Evolutionary conservation across 2,329 filamentous ascomycete species (phyloP), one percentile per base, ranked within the genome.

Genomic region (Arachnomyces sp.): DNA sequence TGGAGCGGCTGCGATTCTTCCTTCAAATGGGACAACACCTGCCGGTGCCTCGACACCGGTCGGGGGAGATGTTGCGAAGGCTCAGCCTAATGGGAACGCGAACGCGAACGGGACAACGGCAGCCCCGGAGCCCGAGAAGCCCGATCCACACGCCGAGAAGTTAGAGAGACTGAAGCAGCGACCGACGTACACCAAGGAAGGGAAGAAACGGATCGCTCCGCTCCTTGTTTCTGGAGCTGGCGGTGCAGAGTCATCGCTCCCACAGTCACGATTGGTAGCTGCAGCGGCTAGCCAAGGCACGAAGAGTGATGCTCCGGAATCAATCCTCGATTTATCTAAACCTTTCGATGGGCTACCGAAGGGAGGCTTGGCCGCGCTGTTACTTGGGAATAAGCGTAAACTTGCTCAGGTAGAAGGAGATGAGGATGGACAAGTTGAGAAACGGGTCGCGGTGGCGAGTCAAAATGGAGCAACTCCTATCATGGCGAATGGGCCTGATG

Each of bases 121-220:
- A 28, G 48, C 42, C 49, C 55, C 43, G 49, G 69, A 63, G 31
- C 41, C 57, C 11, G 55, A 60, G 18, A 65, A 66, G 44, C 59
- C 60, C 3, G 78, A 83, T 50, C 71, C 73, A 8, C 76, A 75
- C 48, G 67, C 70, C 43, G 72, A 69, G 12, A 78, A 78, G 50
- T 60, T 84, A 3, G 79, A 84, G 50, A 75, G 77, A 46, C 66
- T 96, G 48, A 96, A 96, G 63, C 86, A 90, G 46, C 78, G 92
- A 38, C 89, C 96, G 3, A 95, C 90, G 0, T 82, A 95, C 44
- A 94, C 87, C 0, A 96, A 95, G 60, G 90, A 98, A 50, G 92
- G 92, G 21, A 96, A 92, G 67, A 98, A 98, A 67, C 78, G 92
- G 40, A 90, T 98, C 40, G 86, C 88, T 3, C 92, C 92, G 2